Percentiles rank a stretch among this genome's conserved stretches.
Conservation (phyloP, 2,329 filamentous ascomycete species). For the Huntiella moniliformis region DNA sequence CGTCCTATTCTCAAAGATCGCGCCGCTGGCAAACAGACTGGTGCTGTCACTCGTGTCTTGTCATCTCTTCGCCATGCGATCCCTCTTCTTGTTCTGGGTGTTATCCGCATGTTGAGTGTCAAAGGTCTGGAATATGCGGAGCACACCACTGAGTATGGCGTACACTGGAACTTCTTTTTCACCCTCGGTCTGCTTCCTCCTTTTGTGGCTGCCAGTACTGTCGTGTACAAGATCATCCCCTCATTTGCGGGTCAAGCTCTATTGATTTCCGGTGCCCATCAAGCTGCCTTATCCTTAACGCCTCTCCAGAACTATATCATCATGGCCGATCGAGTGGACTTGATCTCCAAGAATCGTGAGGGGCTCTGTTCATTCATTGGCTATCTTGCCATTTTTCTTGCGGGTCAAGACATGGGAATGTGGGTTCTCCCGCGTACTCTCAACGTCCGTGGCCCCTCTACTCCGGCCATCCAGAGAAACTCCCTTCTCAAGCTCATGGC, state of each 20-base stretch:
- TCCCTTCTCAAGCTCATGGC: constrained; percentile 44
- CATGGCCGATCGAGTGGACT: constrained; percentile 55
- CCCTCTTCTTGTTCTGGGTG: constrained; percentile 61
- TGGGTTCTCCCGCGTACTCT: constrained; percentile 49
- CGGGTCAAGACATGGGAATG: constrained; percentile 69
- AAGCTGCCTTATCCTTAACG: constrained; percentile 57
- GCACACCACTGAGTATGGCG: constrained; percentile 91
- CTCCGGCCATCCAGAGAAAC: constrained; percentile 25
- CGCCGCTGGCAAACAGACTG: constrained; percentile 27
- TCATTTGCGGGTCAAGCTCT: constrained; percentile 63
- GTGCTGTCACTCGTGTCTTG: constrained; percentile 39
- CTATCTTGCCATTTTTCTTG: constrained; percentile 86
- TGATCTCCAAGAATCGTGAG: constrained; percentile 81
- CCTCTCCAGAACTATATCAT: constrained; percentile 68
- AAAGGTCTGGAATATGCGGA: constrained; percentile 93
- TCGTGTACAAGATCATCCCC: constrained; percentile 48
- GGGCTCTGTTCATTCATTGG: constrained; percentile 83
- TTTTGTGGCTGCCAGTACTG: constrained; percentile 69
- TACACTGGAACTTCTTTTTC: constrained; percentile 99
- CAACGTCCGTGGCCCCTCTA: constrained; percentile 23
- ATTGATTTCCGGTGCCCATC: constrained; percentile 49
- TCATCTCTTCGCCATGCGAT: constrained; percentile 60
- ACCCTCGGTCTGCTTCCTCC: constrained; percentile 77
- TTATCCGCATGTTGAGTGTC: constrained; percentile 68
- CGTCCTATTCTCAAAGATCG: constrained; percentile 57